These are phyloP conservation scores for Coemansia sp. DNA, from an alignment of 192 early-diverging fungal genomes.

Conservation along the genomic window DNA sequence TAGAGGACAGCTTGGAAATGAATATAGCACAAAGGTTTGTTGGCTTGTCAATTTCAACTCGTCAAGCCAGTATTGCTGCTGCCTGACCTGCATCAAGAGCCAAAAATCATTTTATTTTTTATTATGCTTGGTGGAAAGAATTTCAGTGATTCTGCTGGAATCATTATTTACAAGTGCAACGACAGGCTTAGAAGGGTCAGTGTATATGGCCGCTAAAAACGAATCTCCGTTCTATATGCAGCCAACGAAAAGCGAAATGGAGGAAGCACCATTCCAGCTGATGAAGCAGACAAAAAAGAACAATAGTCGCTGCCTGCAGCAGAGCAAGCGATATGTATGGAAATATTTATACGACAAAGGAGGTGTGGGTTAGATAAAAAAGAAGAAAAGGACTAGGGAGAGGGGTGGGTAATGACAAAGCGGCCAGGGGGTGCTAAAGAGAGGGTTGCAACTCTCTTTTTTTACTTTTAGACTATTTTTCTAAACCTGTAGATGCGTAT, in stretches of 20 bases:
- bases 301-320: slow-evolving; percentile 6
- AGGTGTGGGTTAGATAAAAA: neutral
- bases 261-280: neutral
- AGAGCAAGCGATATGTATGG: neutral
- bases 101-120: no score
- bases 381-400: neutral
- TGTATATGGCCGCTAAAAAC: no score
- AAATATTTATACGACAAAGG: neutral
- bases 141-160: slow-evolving; percentile 7
- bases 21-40: no score
- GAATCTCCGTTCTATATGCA: no score
- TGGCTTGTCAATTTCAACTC: no score
- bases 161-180: neutral
- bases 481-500: no score
- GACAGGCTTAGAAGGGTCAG: no score
- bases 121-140: neutral
- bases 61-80: no score
- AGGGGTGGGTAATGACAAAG: neutral
- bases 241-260: neutral
- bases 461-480: neutral
- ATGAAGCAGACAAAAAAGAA: slow-evolving; percentile 3
- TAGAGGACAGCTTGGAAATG: no score
- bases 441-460: neutral
- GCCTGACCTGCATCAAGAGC: no score
- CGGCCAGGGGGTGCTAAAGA: neutral